Evolutionary conservation across 177 flowering plant genomes (phyloP), one percentile per base, ranked within the genome.

Genomic region (Vitis hybrid): DNA sequence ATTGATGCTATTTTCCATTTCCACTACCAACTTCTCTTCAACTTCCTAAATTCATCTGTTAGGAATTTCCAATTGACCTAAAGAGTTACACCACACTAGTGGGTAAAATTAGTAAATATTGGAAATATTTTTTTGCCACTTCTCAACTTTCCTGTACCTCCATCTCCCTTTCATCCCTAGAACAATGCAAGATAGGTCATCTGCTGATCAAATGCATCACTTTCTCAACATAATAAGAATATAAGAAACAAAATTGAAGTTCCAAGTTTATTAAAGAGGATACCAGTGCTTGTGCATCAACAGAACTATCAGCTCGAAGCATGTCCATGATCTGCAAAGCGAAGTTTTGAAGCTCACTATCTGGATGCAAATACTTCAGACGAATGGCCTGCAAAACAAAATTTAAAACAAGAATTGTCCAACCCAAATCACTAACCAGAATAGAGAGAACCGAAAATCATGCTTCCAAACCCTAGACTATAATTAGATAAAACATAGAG

Each of bases 261-360:
- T 18, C 6, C 26, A 54, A 19, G 0, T 34, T 34, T 65, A 14
- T 19, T 57, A 49, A 14, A 64, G 50, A 63, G 67, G 66, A 60
- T 89, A 95, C 99, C 94, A 93, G 74, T 70, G 97, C 85, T 78
- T 95, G 98, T 72, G 98, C 89, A 82, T 95, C 97, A 64, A 80
- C 78, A 70, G 85, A 76, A 62, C 73, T 71, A 76, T 86, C 90
- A 18, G 78, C 77, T 15, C 75, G 90, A 73, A 95, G 94, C 97
- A 93, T 90, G 32, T 87, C 92, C 80, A 95, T 80, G 55, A 87
- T 87, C 74, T 79, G 91, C 64, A 87, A 30, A 51, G 88, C 82
- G 58, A 80, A 90, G 74, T 80, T 81, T 73, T 92, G 88, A 72
- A 95, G 98, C 75, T 91, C 99, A 68, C 72, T 80, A 66, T 95